Evolutionary conservation across 176 grass and related monocot genomes (phyloP), one percentile per base, ranked within the genome.

Genomic region (Otatea glauca): DNA sequence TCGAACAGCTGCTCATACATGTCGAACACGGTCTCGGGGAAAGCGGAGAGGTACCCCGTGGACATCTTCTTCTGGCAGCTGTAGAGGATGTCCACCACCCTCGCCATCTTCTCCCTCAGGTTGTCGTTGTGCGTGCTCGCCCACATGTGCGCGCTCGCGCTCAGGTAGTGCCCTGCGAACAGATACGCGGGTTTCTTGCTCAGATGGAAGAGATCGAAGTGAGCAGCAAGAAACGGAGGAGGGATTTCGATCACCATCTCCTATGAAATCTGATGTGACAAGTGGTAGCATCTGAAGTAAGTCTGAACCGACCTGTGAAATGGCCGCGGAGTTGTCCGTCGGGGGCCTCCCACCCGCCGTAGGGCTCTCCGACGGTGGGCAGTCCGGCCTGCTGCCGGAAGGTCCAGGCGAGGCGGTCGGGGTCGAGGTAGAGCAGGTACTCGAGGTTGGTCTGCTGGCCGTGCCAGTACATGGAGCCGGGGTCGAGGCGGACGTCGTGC

Each of bases 151-250:
- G 92, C 92, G 27, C 81, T 86, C 24, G 95, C 78, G 82, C 92
- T 97, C 90, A 97, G 59, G 87, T 93, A 94, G 80, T 97, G 95
- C 56, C 95, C 92, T 94, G 89, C 72, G 47, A 84, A 80, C 15
- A 41, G 9, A 75, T 2, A 21, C 14, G 13, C 51, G 6, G 7
- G 17, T 16, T 41, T 15, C 18, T 56, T 43, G 65, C 8, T 70
- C 65, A 29, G 49, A 54, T 68, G 49, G 63, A 68, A 16, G 2
- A 62, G 48, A 37, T 73, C 42, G 56, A 39, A 70, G 27, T 39
- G 34, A 48, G 15, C 16, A 53, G 29, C 0, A 9, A 20, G 41
- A 24, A 70, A 51, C 1, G 35, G 56, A 12, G 43, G 63, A 27
- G 0, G 6, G 27, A 20, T 50, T 51, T 5, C 5, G 45, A 80